Evolutionary conservation across 1,284 basidiomycete species (phyloP), one percentile per base, ranked within the genome.

Genomic region (Naganishia liquefaciens): DNA sequence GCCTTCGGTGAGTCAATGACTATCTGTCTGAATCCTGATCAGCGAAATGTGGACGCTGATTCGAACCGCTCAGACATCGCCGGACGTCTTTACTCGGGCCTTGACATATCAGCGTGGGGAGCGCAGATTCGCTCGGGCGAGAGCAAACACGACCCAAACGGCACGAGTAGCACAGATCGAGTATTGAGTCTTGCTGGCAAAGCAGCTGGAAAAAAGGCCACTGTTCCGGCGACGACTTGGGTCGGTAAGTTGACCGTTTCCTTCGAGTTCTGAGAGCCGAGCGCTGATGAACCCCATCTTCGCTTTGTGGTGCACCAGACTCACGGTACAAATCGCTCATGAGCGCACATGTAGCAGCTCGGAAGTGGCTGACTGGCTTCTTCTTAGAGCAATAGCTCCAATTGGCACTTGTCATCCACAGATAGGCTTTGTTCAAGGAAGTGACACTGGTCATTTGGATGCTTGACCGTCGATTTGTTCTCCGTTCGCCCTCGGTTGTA

Each of bases 291-390:
- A 5, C 33, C 33, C 10, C 33, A 7, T 37, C 2, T 39, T 53
- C 10, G n/a, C 33, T 7, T 23, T 37, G 5, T 25, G 17, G 4
- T 39, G 9, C 27, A 2, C 15, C 21, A 60, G 57, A 60, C 17
- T 50, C 57, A 1, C 57, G 57, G 25, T 60, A 60, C 46, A 60
- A 60, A n/a, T 21, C 57, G 15, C 49, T 60, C 33, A 60, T 60
- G 57, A 46, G 49, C 2, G 46, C 57, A 33, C 57, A 60, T 11
- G 27, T 60, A 50, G 57, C 47, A 37, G 40, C 57, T 5, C 57
- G 57, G 11, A 60, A 60, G 23, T 60, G 57, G 57, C 21, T 60
- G 27, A 46, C 57, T 39, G 57, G 57, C 7, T 60, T 60, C 43
- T 60, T 60, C 28, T 30, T 46, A 33, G 42, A 47, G 19, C 42